phyloP scores from a whole-genome alignment of 2,329 filamentous ascomycete species.

The Dothistroma septosporum region DNA sequence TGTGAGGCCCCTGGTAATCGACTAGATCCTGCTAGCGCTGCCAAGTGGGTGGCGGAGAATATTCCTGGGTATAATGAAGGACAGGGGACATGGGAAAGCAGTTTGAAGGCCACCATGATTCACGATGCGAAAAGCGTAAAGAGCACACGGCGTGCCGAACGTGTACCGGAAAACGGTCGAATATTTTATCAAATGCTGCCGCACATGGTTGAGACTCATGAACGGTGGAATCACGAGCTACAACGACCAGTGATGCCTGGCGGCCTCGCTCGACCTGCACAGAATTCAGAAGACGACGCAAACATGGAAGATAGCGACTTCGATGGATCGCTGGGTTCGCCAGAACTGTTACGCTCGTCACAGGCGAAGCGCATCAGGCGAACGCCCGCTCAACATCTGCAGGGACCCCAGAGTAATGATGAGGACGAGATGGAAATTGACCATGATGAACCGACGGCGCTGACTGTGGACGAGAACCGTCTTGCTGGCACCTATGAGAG shows the following conservation, averaged over 20 bases:
- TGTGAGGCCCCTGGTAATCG: conserved; percentile 21
- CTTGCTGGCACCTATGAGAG: neutral
- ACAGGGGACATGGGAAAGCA: conserved; percentile 16
- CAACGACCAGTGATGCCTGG: conserved; percentile 7
- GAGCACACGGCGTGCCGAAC: conserved; percentile 1
- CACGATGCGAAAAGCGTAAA: conserved; percentile 10
- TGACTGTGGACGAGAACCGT: neutral
- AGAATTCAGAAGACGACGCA: too few species aligned
- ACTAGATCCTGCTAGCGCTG: conserved; percentile 20
- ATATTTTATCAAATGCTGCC: conserved; percentile 22
- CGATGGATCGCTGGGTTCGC: neutral
- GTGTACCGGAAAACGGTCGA: neutral
- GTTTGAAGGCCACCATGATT: conserved; percentile 16
- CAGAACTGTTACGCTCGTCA: neutral
- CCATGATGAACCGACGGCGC: neutral
- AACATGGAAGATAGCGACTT: neutral
- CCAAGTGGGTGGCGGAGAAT: conserved; percentile 30
- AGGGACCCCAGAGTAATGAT: neutral
- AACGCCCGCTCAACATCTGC: neutral
- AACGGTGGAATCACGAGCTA: conserved; percentile 27
- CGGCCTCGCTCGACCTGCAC: neutral
- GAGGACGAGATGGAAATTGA: neutral
- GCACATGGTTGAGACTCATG: conserved; percentile 17
- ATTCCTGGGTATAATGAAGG: conserved; percentile 23
- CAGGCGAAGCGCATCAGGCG: neutral